Base-by-base conservation (phyloP, 1,284 basidiomycete species). In the Pseudozyma pruni region DNA sequence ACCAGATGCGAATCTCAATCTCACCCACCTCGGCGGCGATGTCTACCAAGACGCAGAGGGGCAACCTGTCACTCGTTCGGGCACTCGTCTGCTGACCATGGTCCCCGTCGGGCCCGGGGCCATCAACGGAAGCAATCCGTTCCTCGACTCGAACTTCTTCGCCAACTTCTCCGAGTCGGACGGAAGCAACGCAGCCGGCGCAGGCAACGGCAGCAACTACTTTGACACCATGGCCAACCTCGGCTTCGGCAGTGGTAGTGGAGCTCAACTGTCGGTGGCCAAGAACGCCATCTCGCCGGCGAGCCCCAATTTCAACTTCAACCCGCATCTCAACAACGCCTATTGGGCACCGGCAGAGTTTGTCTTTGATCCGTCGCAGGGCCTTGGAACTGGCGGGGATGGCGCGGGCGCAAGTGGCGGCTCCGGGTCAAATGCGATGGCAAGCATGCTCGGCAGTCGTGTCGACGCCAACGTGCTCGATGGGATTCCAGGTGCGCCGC, bases 271-370 rank as follows among this genome's bases (percentile, higher is more conserved):
- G 2, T 57, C 52, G 3, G 68, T 71, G 1, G 55, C 61, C 13
- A 58, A 59, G 51, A 71, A 64, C 25, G 46, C 57, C 27, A 53
- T 71, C 47, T 38, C 49, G 1, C 61, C 61, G 6, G 43, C 53
- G 6, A 56, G 57, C 46, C 61, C 60, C 2, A 70, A 52, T 51
- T 72, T 67, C 50, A 75, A 75, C 64, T 58, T 75, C 48, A 75
- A 75, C 46, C 73, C 73, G 23, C 63, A 70, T 31, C 61, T 75
- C 32, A 75, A 76, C 58, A 72, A 73, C 25, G 66, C 64, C n/a
- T 58, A 62, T 32, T 72, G 64, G 64, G 58, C 64, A 8, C 59
- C 61, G 16, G 58, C 69, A 17, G 60, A 67, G 37, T 49, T 62
- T 17, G 58, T 56, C 8, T 49, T 51, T 32, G 49, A 58, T 16